Percentiles rank a stretch among this genome's conserved stretches.
Evolutionary conservation across 768 basidiomycete species (phyloP).

Genomic region (Phlebiopsis gigantea): DNA sequence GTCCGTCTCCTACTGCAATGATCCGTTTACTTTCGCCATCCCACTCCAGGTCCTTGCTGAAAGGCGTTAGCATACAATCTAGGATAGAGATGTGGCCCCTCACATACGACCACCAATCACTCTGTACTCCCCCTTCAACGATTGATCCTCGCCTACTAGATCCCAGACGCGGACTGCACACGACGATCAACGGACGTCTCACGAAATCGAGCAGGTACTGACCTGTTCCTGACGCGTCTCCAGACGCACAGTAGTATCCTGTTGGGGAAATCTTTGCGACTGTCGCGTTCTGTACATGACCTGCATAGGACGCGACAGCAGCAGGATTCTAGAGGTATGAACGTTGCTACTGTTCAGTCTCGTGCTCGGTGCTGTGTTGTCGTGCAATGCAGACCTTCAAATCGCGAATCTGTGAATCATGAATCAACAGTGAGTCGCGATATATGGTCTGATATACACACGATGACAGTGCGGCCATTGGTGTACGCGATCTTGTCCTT

Average conservation of each 20-base stretch:
- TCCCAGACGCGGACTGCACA: slow-evolving; percentile 89
- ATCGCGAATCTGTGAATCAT: slow-evolving; percentile 62
- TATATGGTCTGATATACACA: slow-evolving; percentile 36
- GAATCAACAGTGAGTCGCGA: neutral
- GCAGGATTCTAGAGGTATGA: slow-evolving; percentile 54
- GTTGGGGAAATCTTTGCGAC: slow-evolving; percentile 91
- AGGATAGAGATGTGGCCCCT: slow-evolving; percentile 18
- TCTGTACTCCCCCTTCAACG: slow-evolving; percentile 76
- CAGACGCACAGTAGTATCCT: slow-evolving; percentile 94
- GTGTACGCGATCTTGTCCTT: slow-evolving; percentile 84
- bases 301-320: slow-evolving; percentile 60
- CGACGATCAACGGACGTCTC: neutral
- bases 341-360: neutral
- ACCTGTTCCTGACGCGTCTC: slow-evolving; percentile 80
- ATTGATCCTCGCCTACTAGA: slow-evolving; percentile 77
- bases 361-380: neutral
- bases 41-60: slow-evolving; percentile 91
- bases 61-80: neutral
- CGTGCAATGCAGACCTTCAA: slow-evolving; percentile 52
- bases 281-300: slow-evolving; percentile 79
- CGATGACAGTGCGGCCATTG: slow-evolving; percentile 80
- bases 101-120: slow-evolving; percentile 72
- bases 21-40: slow-evolving; percentile 96
- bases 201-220: slow-evolving; percentile 14
- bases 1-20: slow-evolving; percentile 88